Conservation (phyloP, 768 basidiomycete genomes). For the Kwoniella europaea region DNA sequence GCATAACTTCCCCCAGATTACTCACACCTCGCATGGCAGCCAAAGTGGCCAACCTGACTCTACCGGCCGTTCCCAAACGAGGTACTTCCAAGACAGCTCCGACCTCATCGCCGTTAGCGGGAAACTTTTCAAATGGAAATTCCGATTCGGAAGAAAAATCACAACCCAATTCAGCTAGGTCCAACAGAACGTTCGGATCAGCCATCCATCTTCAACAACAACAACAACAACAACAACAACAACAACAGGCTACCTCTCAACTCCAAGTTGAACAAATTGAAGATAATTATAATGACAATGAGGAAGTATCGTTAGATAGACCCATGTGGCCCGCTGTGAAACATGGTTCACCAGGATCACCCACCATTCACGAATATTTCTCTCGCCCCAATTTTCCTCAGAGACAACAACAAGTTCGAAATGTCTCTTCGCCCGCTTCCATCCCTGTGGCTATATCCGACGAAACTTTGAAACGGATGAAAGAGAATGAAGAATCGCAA, state of each 20-base stretch:
- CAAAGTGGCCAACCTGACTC: constrained; percentile 31
- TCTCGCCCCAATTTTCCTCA: constrained; percentile 10
- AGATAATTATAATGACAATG: neutral
- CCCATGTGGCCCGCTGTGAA: constrained; percentile 24
- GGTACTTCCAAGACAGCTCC: constrained; percentile 12
- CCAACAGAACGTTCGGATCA: constrained; percentile 9
- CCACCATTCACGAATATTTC: constrained; percentile 23
- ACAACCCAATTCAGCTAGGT: constrained; percentile 6
- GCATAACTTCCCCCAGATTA: constrained; percentile 47
- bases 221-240: neutral
- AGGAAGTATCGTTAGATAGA: neutral
- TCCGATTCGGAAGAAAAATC: constrained; percentile 4
- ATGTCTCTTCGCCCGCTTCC: constrained; percentile 23
- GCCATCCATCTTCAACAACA: neutral
- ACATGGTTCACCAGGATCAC: constrained; percentile 21
- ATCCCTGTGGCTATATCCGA: constrained; percentile 39
- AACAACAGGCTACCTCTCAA: neutral
- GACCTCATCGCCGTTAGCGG: constrained; percentile 26
- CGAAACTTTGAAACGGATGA: constrained; percentile 53
- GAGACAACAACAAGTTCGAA: constrained; percentile 3
- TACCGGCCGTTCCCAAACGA: constrained; percentile 21
- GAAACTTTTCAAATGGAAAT: constrained; percentile 3
- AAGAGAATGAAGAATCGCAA: constrained; percentile 8
- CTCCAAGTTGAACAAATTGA: neutral
- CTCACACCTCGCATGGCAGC: constrained; percentile 48